Evolutionary conservation across 352 stramenopile species (phyloP), one percentile per base, ranked within the genome.

Genomic region (Globisporangium irregulare): DNA sequence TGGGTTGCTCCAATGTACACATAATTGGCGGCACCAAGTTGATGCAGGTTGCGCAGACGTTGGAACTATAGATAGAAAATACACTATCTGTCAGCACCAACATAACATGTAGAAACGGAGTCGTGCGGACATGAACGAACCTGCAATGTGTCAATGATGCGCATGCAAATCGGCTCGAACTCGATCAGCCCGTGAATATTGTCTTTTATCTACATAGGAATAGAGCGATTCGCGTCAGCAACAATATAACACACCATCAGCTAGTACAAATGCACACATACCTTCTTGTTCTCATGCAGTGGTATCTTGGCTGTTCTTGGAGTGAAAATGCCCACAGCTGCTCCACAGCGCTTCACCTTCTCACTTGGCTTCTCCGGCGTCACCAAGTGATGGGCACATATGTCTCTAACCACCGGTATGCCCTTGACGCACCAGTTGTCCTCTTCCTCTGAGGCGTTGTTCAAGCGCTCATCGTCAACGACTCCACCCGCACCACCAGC

Each of bases 41-140:
- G 97, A 43, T 98, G 93, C 43, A 99, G 77, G 29, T 91, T 82
- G n/a, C 95, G 86, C 6, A 99, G 83, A 3, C 97, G 82, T 62
- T 99, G 95, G 64, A 97, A 98, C 86, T 98, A 15, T 12, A 64
- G 1, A 68, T 32, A 0, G 4, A 62, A 51, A 10, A 65, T 15
- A 29, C 1, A 41, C 2, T 4, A 4, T 53, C 24, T 24, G 4
- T 63, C 10, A 68, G 53, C 6, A 5, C 18, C 14, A 43, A 10
- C 27, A 71, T n/a, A 54, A 48, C 15, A 5, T 3, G 3, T 43
- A 22, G 14, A 43, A 25, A 20, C 8, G 22, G 38, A 12, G 32
- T 20, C 5, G 32, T 20, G 5, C 15, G 18, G 18, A 48, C 15
- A n/a, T 22, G 36, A 18, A 25, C 50, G 12, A 66, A 90, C 86